phyloP scores from a whole-genome alignment of 306 rosid genomes.

The Cucumis cinereus region DNA sequence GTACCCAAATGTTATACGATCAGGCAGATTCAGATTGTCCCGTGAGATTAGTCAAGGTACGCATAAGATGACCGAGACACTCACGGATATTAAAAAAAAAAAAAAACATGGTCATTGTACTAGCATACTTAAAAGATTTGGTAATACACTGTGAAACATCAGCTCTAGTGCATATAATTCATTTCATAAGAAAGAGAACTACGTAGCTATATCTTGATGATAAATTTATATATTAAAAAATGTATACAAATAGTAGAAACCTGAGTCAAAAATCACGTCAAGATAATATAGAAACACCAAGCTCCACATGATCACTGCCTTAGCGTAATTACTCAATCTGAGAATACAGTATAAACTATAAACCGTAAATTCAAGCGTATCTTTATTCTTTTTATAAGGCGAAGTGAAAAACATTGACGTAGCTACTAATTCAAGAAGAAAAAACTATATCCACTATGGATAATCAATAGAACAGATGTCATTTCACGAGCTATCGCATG shows the following conservation, averaged over 20 bases:
- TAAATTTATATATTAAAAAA: neutral
- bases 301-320: neutral
- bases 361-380: neutral
- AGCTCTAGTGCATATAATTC: neutral
- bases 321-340: neutral
- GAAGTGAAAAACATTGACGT: neutral
- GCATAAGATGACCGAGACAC: too few species aligned
- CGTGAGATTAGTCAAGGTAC: too few species aligned
- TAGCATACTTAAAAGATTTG: too few species aligned
- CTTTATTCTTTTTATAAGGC: neutral
- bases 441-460: too few species aligned
- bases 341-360: neutral
- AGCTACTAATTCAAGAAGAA: neutral
- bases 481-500: neutral
- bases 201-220: neutral
- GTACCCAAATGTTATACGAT: too few species aligned
- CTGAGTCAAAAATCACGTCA: neutral
- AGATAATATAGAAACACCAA: neutral
- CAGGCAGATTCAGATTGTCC: too few species aligned
- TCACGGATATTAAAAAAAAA: too few species aligned
- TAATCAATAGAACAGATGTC: neutral
- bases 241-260: neutral
- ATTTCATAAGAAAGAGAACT: neutral
- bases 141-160: neutral
- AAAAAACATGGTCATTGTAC: too few species aligned